Evolutionary conservation across 768 basidiomycete genomes (phyloP).

Genomic region (Asterophora parasitica): DNA sequence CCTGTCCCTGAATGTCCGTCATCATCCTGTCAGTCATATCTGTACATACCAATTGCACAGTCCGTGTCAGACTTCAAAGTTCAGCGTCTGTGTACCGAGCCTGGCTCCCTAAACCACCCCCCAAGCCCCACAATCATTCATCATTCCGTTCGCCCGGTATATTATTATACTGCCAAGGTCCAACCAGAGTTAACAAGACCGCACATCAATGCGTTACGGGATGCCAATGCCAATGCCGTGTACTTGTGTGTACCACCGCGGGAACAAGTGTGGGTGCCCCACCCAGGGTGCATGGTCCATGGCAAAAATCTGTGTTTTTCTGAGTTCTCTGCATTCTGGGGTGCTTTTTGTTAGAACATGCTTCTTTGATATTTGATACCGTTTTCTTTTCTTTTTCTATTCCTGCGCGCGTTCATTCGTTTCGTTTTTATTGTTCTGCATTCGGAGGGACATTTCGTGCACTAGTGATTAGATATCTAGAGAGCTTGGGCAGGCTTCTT

Average conservation of each 20-base stretch:
- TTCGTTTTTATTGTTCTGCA: neutral
- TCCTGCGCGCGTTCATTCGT: slow-evolving; percentile 1
- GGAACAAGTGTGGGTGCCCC: neutral
- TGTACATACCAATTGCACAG: too few species aligned
- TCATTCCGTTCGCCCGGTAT: too few species aligned
- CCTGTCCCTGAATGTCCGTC: too few species aligned
- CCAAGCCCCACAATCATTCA: too few species aligned
- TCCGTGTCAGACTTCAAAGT: too few species aligned
- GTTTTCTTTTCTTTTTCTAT: neutral
- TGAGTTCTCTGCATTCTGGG: neutral
- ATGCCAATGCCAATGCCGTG: neutral
- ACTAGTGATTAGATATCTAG: slow-evolving; percentile 7
- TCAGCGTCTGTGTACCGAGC: too few species aligned
- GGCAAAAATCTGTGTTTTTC: too few species aligned
- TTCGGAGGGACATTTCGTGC: slow-evolving; percentile 10
- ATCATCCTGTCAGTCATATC: too few species aligned
- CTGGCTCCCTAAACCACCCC: too few species aligned
- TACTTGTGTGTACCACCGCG: neutral
- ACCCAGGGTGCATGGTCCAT: neutral
- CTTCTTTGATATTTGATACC: neutral
- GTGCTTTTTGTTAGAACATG: neutral
- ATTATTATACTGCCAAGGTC: too few species aligned
- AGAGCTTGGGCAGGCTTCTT: neutral
- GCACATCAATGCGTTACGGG: neutral
- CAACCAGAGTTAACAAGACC: too few species aligned